Evolutionary conservation across 2,329 filamentous ascomycete genomes (phyloP).

Genomic region (Emydomyces testavorans): DNA sequence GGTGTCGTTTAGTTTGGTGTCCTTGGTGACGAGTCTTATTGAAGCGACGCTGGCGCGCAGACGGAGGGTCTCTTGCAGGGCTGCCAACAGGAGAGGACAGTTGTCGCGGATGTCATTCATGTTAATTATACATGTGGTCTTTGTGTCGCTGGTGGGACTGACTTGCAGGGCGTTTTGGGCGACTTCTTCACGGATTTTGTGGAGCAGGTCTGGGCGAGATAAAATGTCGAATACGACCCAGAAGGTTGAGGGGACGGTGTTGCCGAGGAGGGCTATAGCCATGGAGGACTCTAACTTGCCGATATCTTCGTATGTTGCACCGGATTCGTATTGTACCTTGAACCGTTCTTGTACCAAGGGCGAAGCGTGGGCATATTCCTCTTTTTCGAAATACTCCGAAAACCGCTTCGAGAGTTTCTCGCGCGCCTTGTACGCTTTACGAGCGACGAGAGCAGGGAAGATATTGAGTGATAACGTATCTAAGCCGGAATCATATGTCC

Average conservation of each 20-base stretch:
- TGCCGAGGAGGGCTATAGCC: slow-evolving; percentile 31
- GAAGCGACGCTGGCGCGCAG: not conserved
- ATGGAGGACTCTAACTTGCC: slow-evolving; percentile 23
- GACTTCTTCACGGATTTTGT: slow-evolving; percentile 3
- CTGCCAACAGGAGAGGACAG: not conserved
- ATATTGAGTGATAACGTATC: not conserved
- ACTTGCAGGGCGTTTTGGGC: not conserved
- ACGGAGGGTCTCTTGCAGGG: slow-evolving; percentile 3
- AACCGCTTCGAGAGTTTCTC: not conserved
- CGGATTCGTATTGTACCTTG: not conserved
- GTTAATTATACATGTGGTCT: not conserved
- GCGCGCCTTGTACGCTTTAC: not conserved
- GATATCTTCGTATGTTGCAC: slow-evolving; percentile 14
- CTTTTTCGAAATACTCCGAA: not conserved
- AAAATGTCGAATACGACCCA: slow-evolving; percentile 39
- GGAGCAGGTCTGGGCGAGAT: slow-evolving; percentile 24
- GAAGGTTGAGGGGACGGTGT: slow-evolving; percentile 36
- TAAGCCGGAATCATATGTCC: not conserved
- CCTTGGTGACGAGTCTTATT: not conserved
- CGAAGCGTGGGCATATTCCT: not conserved
- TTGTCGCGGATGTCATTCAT: not conserved
- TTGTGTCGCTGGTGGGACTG: not conserved
- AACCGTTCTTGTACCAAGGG: not conserved
- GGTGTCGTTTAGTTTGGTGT: not conserved
- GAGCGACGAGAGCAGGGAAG: not conserved